Evolutionary conservation across 345 rosid genomes (phyloP), one percentile per base, ranked within the genome.

Genomic region (Gossypium anomalum): DNA sequence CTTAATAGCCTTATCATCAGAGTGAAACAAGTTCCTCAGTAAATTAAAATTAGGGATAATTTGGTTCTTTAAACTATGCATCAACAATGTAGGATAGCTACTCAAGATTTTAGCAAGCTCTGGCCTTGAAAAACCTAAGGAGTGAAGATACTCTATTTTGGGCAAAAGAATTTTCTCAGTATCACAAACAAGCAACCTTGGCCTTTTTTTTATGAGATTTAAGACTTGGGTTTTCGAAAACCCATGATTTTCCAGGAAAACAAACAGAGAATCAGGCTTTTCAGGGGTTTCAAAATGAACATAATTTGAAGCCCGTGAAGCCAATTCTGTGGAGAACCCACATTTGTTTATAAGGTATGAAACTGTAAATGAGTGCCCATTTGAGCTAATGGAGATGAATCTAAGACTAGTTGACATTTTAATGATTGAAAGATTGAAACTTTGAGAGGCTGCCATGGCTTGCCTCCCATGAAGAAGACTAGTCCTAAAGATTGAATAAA

Each of bases 141-240:
- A 80, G 23, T 22, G 15, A 16, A 78, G 44, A 64, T 76, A 80
- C 19, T 80, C 67, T 4, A 80, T 10, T 23, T 83, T 83, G 67
- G 84, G 79, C 80, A 76, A 58, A 72, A 83, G 41, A 60, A 70
- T 78, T 47, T 52, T 58, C 52, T 65, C 76, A 15, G 67, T 17
- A 43, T 67, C 60, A 1, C 6, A 49, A 2, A 38, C 7, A 29
- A 83, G 79, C 67, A 83, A 9, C 0, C 0, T 0, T 2, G 84
- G 79, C 2, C 0, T 0, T 12, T 5, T 17, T 41, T 15, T 58
- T 9, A 64, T 51, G 1, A 73, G 3, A 3, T 13, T 12, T 6
- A 14, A 3, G 15, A 78, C 65, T 51, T 80, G 82, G 72, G 76
- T 7, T 45, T 75, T 43, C 1, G 76, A 71, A 72, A 83, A 78